These are phyloP conservation scores for Solanum tacnaense DNA, from an alignment of 257 asterid genomes.

Conservation along the genomic window DNA sequence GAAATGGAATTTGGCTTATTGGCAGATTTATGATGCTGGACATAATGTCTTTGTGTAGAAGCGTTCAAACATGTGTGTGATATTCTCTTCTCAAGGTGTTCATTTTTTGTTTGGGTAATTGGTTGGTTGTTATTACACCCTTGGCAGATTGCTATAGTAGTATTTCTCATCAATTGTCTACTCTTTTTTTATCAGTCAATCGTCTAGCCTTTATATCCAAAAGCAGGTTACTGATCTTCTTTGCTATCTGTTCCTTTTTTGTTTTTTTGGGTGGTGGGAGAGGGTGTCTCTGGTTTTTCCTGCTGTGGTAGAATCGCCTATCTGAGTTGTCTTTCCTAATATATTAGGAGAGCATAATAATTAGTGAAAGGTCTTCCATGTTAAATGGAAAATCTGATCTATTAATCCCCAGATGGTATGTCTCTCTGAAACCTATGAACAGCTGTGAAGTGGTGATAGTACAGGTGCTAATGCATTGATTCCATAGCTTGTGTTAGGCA, in stretches of 20 bases:
- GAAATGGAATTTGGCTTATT: neutral
- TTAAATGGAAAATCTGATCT: neutral
- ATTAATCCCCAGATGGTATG: neutral
- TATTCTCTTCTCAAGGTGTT: neutral
- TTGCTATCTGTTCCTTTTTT: neutral
- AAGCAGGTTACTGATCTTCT: neutral
- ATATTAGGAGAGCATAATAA: neutral
- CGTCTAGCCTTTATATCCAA: neutral
- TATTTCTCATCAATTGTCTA: neutral
- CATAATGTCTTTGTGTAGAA: neutral
- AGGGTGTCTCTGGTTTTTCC: neutral
- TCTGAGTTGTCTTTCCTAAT: neutral
- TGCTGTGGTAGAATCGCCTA: neutral
- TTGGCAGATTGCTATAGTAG: neutral
- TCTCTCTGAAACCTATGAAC: neutral
- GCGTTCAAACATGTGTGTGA: neutral
- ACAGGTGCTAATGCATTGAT: neutral
- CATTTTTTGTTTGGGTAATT: neutral
- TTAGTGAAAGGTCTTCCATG: neutral
- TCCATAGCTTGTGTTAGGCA: neutral
- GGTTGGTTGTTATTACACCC: neutral
- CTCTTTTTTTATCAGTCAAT: neutral
- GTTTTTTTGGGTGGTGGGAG: neutral
- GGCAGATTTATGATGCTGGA: neutral
- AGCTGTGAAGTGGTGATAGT: neutral